These are phyloP conservation scores for Erythrophleum fordii DNA, from an alignment of 306 rosid species.

Conservation along the genomic window DNA sequence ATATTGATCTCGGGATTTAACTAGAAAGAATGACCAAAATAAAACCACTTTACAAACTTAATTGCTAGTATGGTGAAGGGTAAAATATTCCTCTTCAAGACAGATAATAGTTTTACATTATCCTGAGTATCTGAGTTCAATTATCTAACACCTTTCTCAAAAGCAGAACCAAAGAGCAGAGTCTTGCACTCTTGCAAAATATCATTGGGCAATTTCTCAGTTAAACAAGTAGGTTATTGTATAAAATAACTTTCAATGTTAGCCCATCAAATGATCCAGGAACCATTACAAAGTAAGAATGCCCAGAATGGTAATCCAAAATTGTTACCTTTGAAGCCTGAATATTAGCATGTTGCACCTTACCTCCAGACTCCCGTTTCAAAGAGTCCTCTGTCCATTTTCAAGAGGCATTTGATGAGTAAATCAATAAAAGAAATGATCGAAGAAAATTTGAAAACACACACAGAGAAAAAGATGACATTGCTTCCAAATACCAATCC, in stretches of 20 bases:
- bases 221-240: not conserved
- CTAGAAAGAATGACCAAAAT: not conserved
- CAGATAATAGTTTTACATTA: not conserved
- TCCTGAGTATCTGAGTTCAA: not conserved
- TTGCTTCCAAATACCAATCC: not conserved
- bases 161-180: not conserved
- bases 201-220: not conserved
- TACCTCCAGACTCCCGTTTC: conserved; percentile 83
- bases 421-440: not conserved
- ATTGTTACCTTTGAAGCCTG: conserved; percentile 72
- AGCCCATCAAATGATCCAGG: not conserved
- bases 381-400: conserved; percentile 70
- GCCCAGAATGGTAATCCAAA: not conserved
- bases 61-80: not conserved
- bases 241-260: too few species aligned
- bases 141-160: not conserved
- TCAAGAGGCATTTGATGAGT: conserved; percentile 5
- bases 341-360: conserved; percentile 85
- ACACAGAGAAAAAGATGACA: not conserved
- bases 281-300: not conserved
- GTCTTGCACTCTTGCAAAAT: not conserved
- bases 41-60: not conserved
- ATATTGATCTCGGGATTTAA: not conserved
- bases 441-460: not conserved
- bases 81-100: not conserved